Evolutionary conservation across 2,329 filamentous ascomycete species (phyloP).

Genomic region (Colletotrichum acutatum): DNA sequence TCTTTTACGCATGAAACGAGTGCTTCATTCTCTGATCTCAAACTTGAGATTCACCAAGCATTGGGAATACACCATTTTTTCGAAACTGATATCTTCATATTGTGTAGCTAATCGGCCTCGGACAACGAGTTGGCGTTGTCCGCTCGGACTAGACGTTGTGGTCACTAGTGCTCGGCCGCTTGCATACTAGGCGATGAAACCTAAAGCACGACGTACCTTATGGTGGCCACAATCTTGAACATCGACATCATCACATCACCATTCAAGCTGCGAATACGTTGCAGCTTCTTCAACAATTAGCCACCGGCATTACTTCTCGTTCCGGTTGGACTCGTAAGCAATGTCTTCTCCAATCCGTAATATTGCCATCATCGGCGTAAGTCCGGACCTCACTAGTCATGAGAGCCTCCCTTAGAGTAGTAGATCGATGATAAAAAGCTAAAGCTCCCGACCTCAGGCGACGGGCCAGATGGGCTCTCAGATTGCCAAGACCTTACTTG

Average conservation of each 20-base stretch:
- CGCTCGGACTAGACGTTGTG: not conserved
- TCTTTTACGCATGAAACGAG: no score
- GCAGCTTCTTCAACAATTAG: not conserved
- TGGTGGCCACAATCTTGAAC: not conserved
- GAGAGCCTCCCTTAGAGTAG: no score
- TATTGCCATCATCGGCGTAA: constrained; percentile 17
- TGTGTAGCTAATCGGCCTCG: not conserved
- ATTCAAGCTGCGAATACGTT: not conserved
- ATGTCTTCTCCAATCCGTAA: constrained; percentile 7
- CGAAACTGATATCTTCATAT: no score
- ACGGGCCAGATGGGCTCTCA: constrained; percentile 47
- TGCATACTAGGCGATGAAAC: not conserved
- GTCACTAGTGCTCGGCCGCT: not conserved
- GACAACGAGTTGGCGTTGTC: not conserved
- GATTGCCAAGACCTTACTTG: constrained; percentile 43
- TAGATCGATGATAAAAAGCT: no score
- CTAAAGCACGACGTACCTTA: not conserved
- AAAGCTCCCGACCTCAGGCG: constrained; percentile 22
- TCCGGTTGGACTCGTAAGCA: not conserved
- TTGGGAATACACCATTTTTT: no score
- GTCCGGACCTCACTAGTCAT: not conserved
- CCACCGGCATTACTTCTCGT: no score
- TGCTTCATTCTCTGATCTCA: no score
- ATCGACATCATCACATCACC: not conserved
- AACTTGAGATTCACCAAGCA: no score